Evolutionary conservation across 345 rosid species (phyloP).

Genomic region (Ailanthus altissimus): DNA sequence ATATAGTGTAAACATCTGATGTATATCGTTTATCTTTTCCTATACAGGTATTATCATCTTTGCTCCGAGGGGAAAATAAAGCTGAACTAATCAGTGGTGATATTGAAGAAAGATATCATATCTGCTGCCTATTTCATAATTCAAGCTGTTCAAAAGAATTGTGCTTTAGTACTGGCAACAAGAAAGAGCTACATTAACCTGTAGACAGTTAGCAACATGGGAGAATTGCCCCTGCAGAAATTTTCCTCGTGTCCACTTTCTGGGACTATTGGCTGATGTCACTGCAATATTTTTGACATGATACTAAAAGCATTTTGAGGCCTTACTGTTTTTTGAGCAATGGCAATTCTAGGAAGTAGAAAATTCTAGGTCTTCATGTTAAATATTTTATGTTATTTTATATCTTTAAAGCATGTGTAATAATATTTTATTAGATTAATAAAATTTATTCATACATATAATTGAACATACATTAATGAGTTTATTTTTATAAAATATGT

Average conservation of each 20-base stretch:
- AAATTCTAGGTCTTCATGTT: too few relatives aligned
- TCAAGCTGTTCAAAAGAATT: background rate
- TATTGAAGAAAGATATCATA: background rate
- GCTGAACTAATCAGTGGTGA: background rate
- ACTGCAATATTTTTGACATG: background rate
- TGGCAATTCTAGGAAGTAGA: background rate
- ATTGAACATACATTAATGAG: too few relatives aligned
- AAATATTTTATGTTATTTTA: too few relatives aligned
- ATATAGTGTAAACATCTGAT: constrained; percentile 5
- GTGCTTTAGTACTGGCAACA: background rate
- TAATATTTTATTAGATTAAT: too few relatives aligned
- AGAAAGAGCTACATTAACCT: background rate
- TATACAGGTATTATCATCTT: constrained; percentile 26
- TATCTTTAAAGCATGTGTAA: too few relatives aligned
- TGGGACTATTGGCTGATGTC: background rate
- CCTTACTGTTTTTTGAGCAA: background rate
- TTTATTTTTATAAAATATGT: too few relatives aligned
- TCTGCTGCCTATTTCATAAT: background rate
- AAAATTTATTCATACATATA: too few relatives aligned
- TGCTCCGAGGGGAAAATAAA: constrained; percentile 13
- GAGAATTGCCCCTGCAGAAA: background rate
- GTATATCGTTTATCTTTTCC: constrained; percentile 4
- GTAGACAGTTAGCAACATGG: background rate
- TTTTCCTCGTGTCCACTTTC: background rate
- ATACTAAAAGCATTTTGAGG: background rate